Conservation (phyloP, 2,329 filamentous ascomycete species). For the Pezicula rhizophila region DNA sequence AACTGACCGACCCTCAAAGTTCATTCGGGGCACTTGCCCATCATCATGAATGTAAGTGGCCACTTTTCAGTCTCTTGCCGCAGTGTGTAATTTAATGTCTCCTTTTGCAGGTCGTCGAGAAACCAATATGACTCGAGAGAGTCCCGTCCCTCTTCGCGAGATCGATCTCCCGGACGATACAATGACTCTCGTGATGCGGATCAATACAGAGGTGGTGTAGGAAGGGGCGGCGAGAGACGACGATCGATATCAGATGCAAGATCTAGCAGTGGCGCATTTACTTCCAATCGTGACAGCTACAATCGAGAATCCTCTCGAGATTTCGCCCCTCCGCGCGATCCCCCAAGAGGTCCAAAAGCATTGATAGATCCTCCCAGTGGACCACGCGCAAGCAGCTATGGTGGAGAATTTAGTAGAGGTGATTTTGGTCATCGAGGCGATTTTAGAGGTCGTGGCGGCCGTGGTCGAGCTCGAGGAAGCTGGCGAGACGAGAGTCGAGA, state of each 20-base stretch:
- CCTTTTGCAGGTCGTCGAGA: constrained; percentile 23
- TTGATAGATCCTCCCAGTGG: constrained; percentile 60
- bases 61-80: not conserved
- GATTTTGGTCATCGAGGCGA: constrained; percentile 45
- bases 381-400: constrained; percentile 61
- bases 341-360: constrained; percentile 77
- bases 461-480: constrained; percentile 39
- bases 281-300: constrained; percentile 51
- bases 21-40: constrained; percentile 22
- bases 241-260: constrained; percentile 22
- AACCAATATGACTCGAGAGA: constrained; percentile 32
- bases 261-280: constrained; percentile 47
- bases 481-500: constrained; percentile 57
- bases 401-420: constrained; percentile 52
- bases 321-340: constrained; percentile 52
- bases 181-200: constrained; percentile 21
- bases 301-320: constrained; percentile 24
- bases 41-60: constrained; percentile 24
- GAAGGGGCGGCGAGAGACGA: constrained; percentile 23
- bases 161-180: constrained; percentile 29
- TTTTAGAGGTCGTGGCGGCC: constrained; percentile 45
- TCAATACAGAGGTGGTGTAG: constrained; percentile 22
- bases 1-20: not conserved
- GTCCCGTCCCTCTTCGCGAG: constrained; percentile 34
- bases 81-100: constrained; percentile 4